A percentile compares a stretch with the other conserved stretches of the same genome.
phyloP scores from a whole-genome alignment of 2,329 filamentous ascomycete species.

The Aspergillus sp. region DNA sequence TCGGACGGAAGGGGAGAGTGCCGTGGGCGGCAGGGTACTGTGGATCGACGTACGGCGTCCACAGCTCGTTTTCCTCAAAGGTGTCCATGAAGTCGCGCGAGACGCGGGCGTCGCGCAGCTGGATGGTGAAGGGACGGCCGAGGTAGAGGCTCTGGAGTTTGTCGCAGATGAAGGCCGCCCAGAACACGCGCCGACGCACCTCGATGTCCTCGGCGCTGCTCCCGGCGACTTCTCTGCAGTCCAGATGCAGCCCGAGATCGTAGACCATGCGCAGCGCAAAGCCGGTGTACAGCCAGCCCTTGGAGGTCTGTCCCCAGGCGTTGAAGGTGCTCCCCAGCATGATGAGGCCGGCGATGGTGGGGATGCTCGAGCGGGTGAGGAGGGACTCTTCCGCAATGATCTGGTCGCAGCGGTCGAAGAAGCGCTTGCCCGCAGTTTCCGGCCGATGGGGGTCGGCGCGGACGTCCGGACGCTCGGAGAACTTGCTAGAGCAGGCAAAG shows the following conservation, averaged over 20 bases:
- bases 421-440: conserved; percentile 51
- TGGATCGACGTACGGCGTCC: conserved; percentile 19
- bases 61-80: conserved; percentile 29
- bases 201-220: conserved; percentile 24
- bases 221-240: not conserved
- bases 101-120: conserved; percentile 26
- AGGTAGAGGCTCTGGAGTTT: conserved; percentile 57
- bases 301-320: conserved; percentile 5
- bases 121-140: conserved; percentile 47
- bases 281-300: conserved; percentile 52
- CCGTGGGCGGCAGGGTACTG: not conserved
- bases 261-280: conserved; percentile 54
- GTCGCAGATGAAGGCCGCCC: conserved; percentile 40
- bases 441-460: conserved; percentile 48
- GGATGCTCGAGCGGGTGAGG: conserved; percentile 4
- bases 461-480: conserved; percentile 46
- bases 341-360: conserved; percentile 1
- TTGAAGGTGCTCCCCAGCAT: conserved; percentile 6
- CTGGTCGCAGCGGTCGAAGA: conserved; percentile 48
- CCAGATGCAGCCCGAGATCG: conserved; percentile 52
- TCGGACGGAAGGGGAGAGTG: conserved; percentile 6
- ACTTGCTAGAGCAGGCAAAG: conserved; percentile 48
- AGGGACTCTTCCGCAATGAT: not conserved
- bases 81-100: conserved; percentile 31
- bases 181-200: conserved; percentile 31